Evolutionary conservation across 768 basidiomycete species (phyloP).

Genomic region (Melanogaster broomeanus): DNA sequence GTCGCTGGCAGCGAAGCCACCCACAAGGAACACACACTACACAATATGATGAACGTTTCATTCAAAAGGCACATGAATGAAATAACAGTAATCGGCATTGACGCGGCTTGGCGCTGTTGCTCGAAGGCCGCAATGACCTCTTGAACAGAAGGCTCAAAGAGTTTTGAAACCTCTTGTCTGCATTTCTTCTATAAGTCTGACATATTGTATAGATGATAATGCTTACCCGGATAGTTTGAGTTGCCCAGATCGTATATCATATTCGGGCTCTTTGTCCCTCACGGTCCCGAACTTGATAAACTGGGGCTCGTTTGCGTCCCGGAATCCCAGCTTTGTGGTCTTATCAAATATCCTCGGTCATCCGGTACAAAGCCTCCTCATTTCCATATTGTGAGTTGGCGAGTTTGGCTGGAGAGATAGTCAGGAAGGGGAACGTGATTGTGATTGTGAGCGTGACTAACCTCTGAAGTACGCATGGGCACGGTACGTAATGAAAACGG

Average conservation of each 20-base stretch:
- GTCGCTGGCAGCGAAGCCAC: slow-evolving; percentile 47
- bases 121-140: slow-evolving; percentile 31
- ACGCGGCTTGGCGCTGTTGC: slow-evolving; percentile 21
- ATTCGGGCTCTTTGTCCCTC: slow-evolving; percentile 34
- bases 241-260: slow-evolving; percentile 38
- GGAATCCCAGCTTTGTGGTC: slow-evolving; percentile 41
- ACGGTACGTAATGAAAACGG: slow-evolving; percentile 35
- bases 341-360: slow-evolving; percentile 37
- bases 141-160: slow-evolving; percentile 41
- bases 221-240: slow-evolving; percentile 37
- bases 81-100: slow-evolving; percentile 25
- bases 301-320: slow-evolving; percentile 32
- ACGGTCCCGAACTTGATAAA: slow-evolving; percentile 40
- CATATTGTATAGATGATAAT: not conserved
- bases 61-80: not conserved
- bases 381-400: slow-evolving; percentile 28
- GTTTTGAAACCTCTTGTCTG: slow-evolving; percentile 33
- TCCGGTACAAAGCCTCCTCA: slow-evolving; percentile 29
- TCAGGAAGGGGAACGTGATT: not conserved
- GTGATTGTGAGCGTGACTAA: slow-evolving; percentile 8
- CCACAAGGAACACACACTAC: slow-evolving; percentile 42
- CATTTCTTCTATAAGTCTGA: not conserved
- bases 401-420: slow-evolving; percentile 24
- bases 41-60: not conserved
- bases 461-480: slow-evolving; percentile 35